Conservation (phyloP, 129 eudicot genomes). For the Cynara cardunculus region DNA sequence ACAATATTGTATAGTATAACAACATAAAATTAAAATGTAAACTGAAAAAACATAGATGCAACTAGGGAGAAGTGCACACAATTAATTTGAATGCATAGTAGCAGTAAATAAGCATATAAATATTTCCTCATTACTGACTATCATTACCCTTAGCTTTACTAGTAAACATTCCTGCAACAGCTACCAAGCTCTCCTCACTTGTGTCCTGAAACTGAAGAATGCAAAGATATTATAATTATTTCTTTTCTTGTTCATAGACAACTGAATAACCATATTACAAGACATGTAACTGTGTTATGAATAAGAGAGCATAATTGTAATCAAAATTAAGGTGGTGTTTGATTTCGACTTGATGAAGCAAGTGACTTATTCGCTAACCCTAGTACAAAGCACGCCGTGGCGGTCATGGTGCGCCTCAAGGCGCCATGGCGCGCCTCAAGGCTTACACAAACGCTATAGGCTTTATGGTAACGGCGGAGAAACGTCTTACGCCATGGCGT, state of each 20-base stretch:
- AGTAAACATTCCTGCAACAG: conserved; percentile 99
- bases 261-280: background rate
- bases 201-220: conserved; percentile 74
- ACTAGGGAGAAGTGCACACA: background rate
- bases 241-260: background rate
- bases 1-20: background rate
- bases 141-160: conserved; percentile 93
- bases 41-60: conserved; percentile 5
- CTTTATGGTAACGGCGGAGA: too few relatives aligned
- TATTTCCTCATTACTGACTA: background rate
- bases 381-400: background rate
- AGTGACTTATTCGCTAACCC: background rate
- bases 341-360: background rate
- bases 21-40: background rate
- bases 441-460: background rate
- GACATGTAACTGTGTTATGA: conserved; percentile 10
- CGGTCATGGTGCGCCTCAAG: background rate
- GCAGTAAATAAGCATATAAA: conserved; percentile 6
- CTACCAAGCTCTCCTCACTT: conserved; percentile 97
- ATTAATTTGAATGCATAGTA: background rate
- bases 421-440: background rate
- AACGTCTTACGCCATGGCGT: too few relatives aligned
- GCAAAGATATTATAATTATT: background rate
- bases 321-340: background rate
- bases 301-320: background rate